Conservation (phyloP, 2,329 filamentous ascomycete genomes). For the Shiraia sp. region DNA sequence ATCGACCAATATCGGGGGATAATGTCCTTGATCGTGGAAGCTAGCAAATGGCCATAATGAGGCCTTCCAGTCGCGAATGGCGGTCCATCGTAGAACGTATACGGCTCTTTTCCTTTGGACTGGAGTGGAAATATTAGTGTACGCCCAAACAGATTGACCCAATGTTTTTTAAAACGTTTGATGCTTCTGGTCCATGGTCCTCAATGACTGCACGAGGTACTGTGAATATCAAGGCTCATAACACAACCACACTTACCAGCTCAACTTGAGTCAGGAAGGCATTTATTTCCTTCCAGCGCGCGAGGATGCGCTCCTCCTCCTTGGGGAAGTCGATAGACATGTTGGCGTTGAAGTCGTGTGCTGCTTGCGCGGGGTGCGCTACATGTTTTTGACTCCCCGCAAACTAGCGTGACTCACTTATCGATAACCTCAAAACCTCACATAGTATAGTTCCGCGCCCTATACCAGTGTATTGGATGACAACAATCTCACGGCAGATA, state of each 20-base stretch:
- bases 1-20: slow-evolving; percentile 97
- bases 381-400: no score
- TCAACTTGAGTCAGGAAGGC: slow-evolving; percentile 89
- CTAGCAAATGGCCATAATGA: slow-evolving; percentile 77
- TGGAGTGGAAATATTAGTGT: slow-evolving; percentile 11
- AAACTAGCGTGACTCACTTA: no score
- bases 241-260: slow-evolving; percentile 51
- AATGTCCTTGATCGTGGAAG: slow-evolving; percentile 96
- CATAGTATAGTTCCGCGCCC: no score
- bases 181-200: neutral
- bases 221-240: neutral
- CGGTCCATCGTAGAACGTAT: slow-evolving; percentile 87
- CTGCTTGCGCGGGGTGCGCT: slow-evolving; percentile 8
- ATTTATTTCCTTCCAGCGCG: slow-evolving; percentile 87
- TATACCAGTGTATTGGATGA: no score
- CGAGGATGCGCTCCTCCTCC: slow-evolving; percentile 83
- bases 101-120: slow-evolving; percentile 78
- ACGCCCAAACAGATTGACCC: neutral
- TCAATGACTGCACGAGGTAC: neutral
- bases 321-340: slow-evolving; percentile 93
- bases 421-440: no score
- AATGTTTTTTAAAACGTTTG: no score
- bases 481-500: no score
- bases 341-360: slow-evolving; percentile 45
- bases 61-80: slow-evolving; percentile 61